phyloP scores from a whole-genome alignment of 202 grass and related monocot genomes.

The Bolboschoenoplectus hybrid region DNA sequence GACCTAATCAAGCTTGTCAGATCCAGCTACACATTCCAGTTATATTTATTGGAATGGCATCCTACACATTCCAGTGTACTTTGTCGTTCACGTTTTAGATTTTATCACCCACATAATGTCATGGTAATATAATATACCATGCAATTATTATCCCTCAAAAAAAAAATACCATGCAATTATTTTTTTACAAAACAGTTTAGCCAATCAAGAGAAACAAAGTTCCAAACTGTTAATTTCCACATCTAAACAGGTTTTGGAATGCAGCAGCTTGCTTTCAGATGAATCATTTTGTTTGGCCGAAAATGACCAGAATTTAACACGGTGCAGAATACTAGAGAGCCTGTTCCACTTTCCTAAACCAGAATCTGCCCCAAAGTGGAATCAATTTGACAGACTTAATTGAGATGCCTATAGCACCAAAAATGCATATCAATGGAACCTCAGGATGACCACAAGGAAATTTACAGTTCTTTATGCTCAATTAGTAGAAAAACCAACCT shows the following conservation, averaged over 20 bases:
- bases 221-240: background rate
- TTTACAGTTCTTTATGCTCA: background rate
- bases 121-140: background rate
- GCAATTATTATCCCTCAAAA: too few species aligned
- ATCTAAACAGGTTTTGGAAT: background rate
- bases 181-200: too few species aligned
- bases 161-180: background rate
- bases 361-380: background rate
- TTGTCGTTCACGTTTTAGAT: background rate
- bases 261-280: background rate
- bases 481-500: slow-evolving; percentile 49
- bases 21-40: background rate
- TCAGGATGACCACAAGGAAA: background rate
- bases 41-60: background rate
- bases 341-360: background rate
- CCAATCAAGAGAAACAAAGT: background rate
- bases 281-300: background rate
- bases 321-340: background rate
- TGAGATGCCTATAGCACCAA: background rate
- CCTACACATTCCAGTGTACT: background rate
- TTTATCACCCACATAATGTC: background rate
- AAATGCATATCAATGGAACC: background rate
- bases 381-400: background rate
- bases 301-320: background rate
- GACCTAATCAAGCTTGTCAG: background rate